A percentile compares a stretch with the other conserved stretches of the same genome.
These are phyloP conservation scores for Decorospora gaudefroyi DNA, from an alignment of 2,329 filamentous ascomycete species.

Conservation along the genomic window DNA sequence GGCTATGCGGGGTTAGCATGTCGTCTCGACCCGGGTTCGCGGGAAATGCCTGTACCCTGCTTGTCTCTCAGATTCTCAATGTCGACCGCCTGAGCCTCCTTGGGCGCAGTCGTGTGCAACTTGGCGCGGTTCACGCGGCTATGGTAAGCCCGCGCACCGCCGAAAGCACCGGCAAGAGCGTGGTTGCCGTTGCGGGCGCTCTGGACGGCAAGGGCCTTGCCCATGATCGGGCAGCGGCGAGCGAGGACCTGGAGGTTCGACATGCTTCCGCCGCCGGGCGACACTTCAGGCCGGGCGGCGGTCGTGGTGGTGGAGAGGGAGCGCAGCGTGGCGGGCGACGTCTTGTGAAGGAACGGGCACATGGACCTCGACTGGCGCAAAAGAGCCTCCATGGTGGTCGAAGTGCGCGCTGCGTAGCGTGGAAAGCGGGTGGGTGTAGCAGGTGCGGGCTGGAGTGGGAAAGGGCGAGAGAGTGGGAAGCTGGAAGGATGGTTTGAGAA, in stretches of 20 bases:
- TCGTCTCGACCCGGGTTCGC: conserved; percentile 4
- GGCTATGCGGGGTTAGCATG: conserved; percentile 28
- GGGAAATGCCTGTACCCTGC: conserved; percentile 49
- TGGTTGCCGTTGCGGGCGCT: conserved; percentile 55
- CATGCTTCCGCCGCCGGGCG: conserved; percentile 87
- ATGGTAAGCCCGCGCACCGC: conserved; percentile 55
- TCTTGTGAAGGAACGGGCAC: conserved; percentile 97
- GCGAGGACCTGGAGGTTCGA: conserved; percentile 95
- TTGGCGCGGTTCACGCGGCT: conserved; percentile 65
- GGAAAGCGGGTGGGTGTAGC: not conserved
- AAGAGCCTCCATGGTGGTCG: conserved; percentile 80
- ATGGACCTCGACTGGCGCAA: conserved; percentile 94
- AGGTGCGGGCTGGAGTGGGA: conserved; percentile 1
- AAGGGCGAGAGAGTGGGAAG: conserved; percentile 1
- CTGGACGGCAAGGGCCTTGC: conserved; percentile 92
- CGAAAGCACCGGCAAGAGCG: conserved; percentile 55
- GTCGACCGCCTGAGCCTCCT: conserved; percentile 79
- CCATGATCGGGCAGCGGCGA: conserved; percentile 97
- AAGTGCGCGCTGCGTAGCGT: conserved; percentile 17
- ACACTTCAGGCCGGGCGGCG: conserved; percentile 66
- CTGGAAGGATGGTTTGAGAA: conserved; percentile 10
- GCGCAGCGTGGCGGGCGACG: conserved; percentile 87
- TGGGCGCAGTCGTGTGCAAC: conserved; percentile 77
- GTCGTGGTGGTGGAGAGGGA: conserved; percentile 81
- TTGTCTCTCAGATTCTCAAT: conserved; percentile 46